phyloP scores from a whole-genome alignment of 495 filamentous ascomycete species.

The Delitschia confertaspora region DNA sequence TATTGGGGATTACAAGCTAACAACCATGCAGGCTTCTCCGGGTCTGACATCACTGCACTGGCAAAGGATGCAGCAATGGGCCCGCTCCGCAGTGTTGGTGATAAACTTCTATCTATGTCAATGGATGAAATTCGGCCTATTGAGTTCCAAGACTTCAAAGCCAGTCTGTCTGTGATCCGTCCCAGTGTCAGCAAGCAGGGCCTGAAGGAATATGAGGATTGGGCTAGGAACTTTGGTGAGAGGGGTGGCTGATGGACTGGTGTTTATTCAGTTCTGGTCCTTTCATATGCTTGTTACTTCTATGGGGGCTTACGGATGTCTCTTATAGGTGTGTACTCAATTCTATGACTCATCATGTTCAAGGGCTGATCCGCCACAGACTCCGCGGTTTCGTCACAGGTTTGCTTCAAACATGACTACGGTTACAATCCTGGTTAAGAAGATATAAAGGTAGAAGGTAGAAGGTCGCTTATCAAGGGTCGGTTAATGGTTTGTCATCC shows the following conservation, averaged over 20 bases:
- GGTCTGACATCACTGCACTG: conserved; percentile 92
- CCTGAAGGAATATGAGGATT: conserved; percentile 81
- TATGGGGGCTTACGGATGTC: neutral
- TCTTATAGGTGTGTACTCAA: too few relatives aligned
- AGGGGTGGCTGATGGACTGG: conserved; percentile 50
- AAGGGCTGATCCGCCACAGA: too few relatives aligned
- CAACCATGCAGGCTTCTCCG: conserved; percentile 69
- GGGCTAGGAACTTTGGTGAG: conserved; percentile 90
- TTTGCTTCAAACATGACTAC: too few relatives aligned
- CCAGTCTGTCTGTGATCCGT: conserved; percentile 75
- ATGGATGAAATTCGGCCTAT: conserved; percentile 94
- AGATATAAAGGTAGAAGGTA: too few relatives aligned
- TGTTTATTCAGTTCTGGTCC: neutral
- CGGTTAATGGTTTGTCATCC: too few relatives aligned
- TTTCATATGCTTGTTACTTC: neutral
- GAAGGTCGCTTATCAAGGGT: too few relatives aligned
- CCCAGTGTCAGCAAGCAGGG: conserved; percentile 85
- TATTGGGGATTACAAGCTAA: too few relatives aligned
- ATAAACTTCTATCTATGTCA: conserved; percentile 77
- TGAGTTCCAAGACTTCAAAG: conserved; percentile 69
- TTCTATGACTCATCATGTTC: too few relatives aligned
- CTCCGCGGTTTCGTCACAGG: too few relatives aligned
- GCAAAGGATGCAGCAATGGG: conserved; percentile 99
- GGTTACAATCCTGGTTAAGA: too few relatives aligned
- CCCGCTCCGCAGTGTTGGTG: conserved; percentile 81